A percentile compares a stretch with the other conserved stretches of the same genome.
These are phyloP conservation scores for Phytophthora tentaculata DNA, from an alignment of 352 stramenopile species.

Conservation along the genomic window DNA sequence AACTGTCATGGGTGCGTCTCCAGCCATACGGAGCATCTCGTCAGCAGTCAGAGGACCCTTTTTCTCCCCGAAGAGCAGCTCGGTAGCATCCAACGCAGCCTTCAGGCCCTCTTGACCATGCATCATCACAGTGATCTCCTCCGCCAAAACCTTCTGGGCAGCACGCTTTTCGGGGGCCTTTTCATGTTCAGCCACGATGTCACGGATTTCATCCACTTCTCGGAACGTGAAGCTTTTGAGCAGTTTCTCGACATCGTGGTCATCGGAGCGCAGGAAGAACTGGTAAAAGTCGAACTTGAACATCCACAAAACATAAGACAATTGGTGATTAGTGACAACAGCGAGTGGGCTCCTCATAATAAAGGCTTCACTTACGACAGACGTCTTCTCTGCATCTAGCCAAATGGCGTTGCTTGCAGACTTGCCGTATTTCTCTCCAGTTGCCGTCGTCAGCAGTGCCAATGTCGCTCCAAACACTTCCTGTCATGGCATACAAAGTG, in stretches of 20 bases:
- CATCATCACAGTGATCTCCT: constrained; percentile 92
- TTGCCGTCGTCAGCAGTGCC: constrained; percentile 96
- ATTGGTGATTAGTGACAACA: constrained; percentile 5
- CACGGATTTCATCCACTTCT: constrained; percentile 91
- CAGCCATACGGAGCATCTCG: constrained; percentile 73
- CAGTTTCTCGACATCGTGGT: constrained; percentile 95
- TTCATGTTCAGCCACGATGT: constrained; percentile 82
- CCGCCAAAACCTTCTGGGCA: constrained; percentile 74
- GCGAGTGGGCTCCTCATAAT: background rate
- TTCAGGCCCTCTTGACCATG: constrained; percentile 90
- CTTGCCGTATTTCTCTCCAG: constrained; percentile 99
- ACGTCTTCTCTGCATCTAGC: constrained; percentile 95
- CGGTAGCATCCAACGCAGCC: constrained; percentile 63
- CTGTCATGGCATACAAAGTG: constrained; percentile 23
- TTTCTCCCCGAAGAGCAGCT: constrained; percentile 74
- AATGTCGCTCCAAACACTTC: constrained; percentile 96
- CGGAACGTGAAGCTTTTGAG: constrained; percentile 99
- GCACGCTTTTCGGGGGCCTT: constrained; percentile 82
- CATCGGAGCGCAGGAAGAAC: constrained; percentile 90
- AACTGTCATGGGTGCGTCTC: constrained; percentile 59
- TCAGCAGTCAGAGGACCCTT: constrained; percentile 62
- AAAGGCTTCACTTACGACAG: constrained; percentile 88
- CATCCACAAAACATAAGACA: constrained; percentile 5
- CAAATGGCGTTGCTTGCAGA: constrained; percentile 98
- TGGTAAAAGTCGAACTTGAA: constrained; percentile 94